Evolutionary conservation across 2,329 filamentous ascomycete genomes (phyloP).

Genomic region (Fusarium devonianum): DNA sequence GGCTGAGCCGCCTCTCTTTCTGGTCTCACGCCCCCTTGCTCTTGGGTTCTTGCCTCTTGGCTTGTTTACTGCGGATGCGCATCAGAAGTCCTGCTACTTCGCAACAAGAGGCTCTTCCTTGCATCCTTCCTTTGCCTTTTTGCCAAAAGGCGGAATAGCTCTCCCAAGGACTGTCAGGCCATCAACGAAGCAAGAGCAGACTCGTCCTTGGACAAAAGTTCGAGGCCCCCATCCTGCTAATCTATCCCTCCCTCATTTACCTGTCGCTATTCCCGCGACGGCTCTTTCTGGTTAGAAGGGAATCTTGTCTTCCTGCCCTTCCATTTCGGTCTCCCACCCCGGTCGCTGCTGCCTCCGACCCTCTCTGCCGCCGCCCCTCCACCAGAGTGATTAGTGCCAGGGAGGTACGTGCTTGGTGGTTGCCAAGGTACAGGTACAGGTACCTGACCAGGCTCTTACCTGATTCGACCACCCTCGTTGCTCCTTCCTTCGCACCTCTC

Average conservation of each 20-base stretch:
- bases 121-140: too few species aligned
- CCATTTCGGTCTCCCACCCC: slow-evolving; percentile 35
- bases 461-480: slow-evolving; percentile 30
- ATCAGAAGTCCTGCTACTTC: slow-evolving; percentile 10
- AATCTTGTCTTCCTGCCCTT: slow-evolving; percentile 26
- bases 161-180: slow-evolving; percentile 4
- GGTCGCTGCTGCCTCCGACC: slow-evolving; percentile 26
- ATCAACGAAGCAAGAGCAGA: not conserved
- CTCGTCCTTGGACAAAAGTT: slow-evolving; percentile 6
- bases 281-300: slow-evolving; percentile 21
- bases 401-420: slow-evolving; percentile 31
- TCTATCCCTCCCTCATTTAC: slow-evolving; percentile 6
- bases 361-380: slow-evolving; percentile 32
- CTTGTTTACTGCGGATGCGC: slow-evolving; percentile 14
- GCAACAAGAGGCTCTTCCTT: too few species aligned
- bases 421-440: slow-evolving; percentile 26
- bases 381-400: slow-evolving; percentile 23
- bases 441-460: slow-evolving; percentile 34
- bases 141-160: too few species aligned
- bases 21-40: slow-evolving; percentile 24
- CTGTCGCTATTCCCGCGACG: slow-evolving; percentile 32
- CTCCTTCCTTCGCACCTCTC: slow-evolving; percentile 25
- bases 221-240: slow-evolving; percentile 4
- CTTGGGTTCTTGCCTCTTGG: not conserved
- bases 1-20: slow-evolving; percentile 22